Base-by-base conservation (phyloP, 2,329 filamentous ascomycete genomes). In the Blumeriella jaapii region DNA sequence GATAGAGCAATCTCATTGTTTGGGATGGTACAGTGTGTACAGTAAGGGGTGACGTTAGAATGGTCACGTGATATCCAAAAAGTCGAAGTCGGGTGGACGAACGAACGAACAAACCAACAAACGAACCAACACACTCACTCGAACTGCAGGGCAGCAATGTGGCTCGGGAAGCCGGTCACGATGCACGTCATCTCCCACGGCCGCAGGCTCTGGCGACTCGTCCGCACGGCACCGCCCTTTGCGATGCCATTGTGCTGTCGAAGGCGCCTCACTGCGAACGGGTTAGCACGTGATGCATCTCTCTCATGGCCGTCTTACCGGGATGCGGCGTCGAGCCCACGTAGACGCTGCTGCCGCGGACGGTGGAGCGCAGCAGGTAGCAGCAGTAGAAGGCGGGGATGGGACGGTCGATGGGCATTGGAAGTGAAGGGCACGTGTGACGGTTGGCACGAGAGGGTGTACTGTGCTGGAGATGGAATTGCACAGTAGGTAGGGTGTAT, bases 251-350 rank as follows among this genome's bases (percentile, higher is more conserved):
- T 98, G 61, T 98, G 91, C 57, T 96, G 91, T 42, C 75, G 77
- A 15, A 96, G 67, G 10, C 91, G 81, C 40, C 89, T 72, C 1
- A 77, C 75, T 26, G 29, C 10, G 24, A 24, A 20, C 33, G 44
- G 26, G 37, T 47, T n/a, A 41, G 37, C 25, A 31, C 20, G 13
- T 27, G 10, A 31, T 22, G 29, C 16, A 30, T 26, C 13, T 31
- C 14, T 26, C 18, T 29, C 18, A n/a, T 31, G 4, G 6, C 4
- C 11, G 19, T 13, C 47, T 36, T 41, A 52, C 53, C 48, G 47
- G 91, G 89, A 53, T 95, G 77, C 0, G 87, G 87, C 1, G 91
- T 96, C 27, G 84, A 93, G 34, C 91, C 91, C 36, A 96, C 80
- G 59, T 98, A 98, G 17, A 89, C 68, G 29, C 58, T 62, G 2